Base-by-base conservation (phyloP, 2,329 filamentous ascomycete genomes). In the Hymenoscyphus albidus region DNA sequence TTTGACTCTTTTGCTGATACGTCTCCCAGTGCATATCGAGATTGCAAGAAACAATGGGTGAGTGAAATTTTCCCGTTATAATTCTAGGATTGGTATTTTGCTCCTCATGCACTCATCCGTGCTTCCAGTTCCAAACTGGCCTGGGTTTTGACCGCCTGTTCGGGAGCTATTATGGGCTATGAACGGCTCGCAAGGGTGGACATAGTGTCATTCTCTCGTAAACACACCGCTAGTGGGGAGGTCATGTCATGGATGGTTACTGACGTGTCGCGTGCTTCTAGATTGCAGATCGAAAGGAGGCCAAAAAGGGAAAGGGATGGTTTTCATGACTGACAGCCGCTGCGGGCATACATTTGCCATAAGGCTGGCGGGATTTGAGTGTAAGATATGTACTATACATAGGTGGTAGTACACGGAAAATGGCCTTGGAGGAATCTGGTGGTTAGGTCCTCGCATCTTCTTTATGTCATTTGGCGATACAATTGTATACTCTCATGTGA, bases 31-130 rank as follows among this genome's bases (percentile, higher is more conserved):
- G 93, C 93, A 60, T 98, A 97, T 77, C 87, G 93, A 65, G 92
- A 96, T 68, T 98, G 94, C 79, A 97, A 97, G 78, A 93, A 96
- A 79, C 85, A 88, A 80, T 97, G 93, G 93, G 93, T 97, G 83
- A 73, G 85, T 67, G 18, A 51, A 22, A 12, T 22, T 51, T 51
- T 51, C n/a, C 35, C 44, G n/a, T 22, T 51, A 51, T 51, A 27
- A 22, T 51, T n/a, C 22, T 6, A 27, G 22, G 18, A 22, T 22
- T 51, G 44, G 44, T 51, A 18, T n/a, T 51, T 4, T 51, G 7
- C 18, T 22, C 22, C 3, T 51, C 44, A 27, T 51, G 22, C 12
- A n/a, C 22, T 22, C 44, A 48, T 48, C 44, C n/a, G 10, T 51
- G 7, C 44, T 27, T 51, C 44, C 44, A 51, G 7, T 51, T 22